These are phyloP conservation scores for Tetracladium setigerum DNA, from an alignment of 495 filamentous ascomycete genomes.

Conservation along the genomic window DNA sequence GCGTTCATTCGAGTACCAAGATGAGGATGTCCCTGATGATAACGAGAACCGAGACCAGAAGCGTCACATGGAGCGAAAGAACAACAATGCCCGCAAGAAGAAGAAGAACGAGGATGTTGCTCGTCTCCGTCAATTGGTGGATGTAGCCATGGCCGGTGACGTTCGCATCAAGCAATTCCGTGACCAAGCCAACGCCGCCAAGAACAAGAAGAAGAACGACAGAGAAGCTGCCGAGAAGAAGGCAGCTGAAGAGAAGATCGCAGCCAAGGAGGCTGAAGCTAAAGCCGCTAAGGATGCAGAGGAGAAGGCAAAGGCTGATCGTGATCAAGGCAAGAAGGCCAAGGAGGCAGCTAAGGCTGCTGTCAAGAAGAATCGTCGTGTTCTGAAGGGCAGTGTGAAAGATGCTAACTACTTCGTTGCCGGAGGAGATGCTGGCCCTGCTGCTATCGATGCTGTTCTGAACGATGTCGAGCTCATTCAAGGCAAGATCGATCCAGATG, in stretches of 20 bases:
- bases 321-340: conserved; percentile 84
- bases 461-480: conserved; percentile 84
- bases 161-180: conserved; percentile 97
- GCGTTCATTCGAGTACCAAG: conserved; percentile 95
- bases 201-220: conserved; percentile 87
- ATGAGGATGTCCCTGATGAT: conserved; percentile 98
- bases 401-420: conserved; percentile 88
- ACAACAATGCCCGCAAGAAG: conserved; percentile 94
- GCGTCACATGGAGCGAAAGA: conserved; percentile 95
- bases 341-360: conserved; percentile 97
- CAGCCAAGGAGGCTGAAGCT: conserved; percentile 71
- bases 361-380: conserved; percentile 98
- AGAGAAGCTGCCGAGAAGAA: conserved; percentile 87
- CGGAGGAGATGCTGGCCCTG: conserved; percentile 56
- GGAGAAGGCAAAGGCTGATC: conserved; percentile 73
- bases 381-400: conserved; percentile 84
- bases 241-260: conserved; percentile 68
- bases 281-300: conserved; percentile 72
- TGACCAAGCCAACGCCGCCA: conserved; percentile 80
- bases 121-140: conserved; percentile 79
- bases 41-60: conserved; percentile 98
- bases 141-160: conserved; percentile 72
- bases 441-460: conserved; percentile 74
- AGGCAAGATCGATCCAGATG: conserved; percentile 80
- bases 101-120: conserved; percentile 97